A percentile compares a stretch with the other conserved stretches of the same genome.
Evolutionary conservation across 2,329 filamentous ascomycete genomes (phyloP).

Genomic region (Atkinsonella hypoxylon): DNA sequence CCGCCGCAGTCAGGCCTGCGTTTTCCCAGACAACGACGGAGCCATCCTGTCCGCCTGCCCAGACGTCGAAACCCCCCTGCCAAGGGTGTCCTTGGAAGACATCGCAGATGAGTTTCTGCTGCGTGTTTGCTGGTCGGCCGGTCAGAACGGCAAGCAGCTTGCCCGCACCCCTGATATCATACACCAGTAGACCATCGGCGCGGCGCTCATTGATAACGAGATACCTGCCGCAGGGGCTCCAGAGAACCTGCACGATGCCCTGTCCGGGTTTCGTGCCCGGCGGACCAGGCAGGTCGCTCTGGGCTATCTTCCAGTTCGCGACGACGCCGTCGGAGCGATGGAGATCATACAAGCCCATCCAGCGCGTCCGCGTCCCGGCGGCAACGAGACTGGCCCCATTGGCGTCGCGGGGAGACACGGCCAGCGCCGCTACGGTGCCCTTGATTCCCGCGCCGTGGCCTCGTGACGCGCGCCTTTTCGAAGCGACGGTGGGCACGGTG

Average conservation of each 20-base stretch:
- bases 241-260: conserved; percentile 48
- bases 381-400: conserved; percentile 33
- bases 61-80: conserved; percentile 43
- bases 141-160: conserved; percentile 41
- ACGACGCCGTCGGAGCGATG: conserved; percentile 39
- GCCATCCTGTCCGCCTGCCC: conserved; percentile 46
- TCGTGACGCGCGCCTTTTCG: conserved; percentile 44
- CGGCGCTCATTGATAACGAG: conserved; percentile 50
- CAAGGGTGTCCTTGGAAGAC: conserved; percentile 32
- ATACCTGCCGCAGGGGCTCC: conserved; percentile 53
- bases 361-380: conserved; percentile 52
- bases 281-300: conserved; percentile 32
- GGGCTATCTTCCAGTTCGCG: conserved; percentile 47
- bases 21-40: conserved; percentile 46
- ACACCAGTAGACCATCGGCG: conserved; percentile 43
- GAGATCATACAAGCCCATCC: conserved; percentile 52
- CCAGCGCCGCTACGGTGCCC: conserved; percentile 45
- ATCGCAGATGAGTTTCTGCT: conserved; percentile 45
- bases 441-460: conserved; percentile 53
- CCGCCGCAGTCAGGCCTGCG: conserved; percentile 36
- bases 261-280: conserved; percentile 39
- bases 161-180: conserved; percentile 49
- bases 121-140: conserved; percentile 37
- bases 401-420: conserved; percentile 28
- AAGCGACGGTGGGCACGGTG: conserved; percentile 49